These are phyloP conservation scores for Yamadazyma atmosphaerica DNA, from an alignment of 1,139 yeast species.

Conservation along the genomic window DNA sequence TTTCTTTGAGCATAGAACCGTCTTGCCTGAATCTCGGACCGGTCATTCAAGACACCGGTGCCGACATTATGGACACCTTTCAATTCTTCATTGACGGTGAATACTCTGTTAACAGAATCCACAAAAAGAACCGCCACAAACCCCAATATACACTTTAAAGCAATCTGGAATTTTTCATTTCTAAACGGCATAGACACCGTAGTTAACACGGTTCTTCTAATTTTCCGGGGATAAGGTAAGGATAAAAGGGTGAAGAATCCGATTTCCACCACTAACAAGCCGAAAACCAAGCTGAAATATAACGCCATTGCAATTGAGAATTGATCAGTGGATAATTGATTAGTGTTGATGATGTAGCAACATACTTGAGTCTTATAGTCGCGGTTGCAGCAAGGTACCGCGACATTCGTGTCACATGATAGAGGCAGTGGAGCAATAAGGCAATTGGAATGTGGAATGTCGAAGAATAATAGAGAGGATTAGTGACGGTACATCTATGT, in stretches of 20 bases:
- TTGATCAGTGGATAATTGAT: not conserved
- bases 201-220: constrained; percentile 68
- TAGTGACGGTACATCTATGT: too few relatives aligned
- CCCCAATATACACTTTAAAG: constrained; percentile 78
- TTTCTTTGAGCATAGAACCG: constrained; percentile 95
- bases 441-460: too few relatives aligned
- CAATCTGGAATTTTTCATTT: constrained; percentile 70
- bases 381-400: too few relatives aligned
- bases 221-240: constrained; percentile 76
- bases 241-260: constrained; percentile 78
- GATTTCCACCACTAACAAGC: constrained; percentile 75
- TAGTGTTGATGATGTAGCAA: too few relatives aligned
- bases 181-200: constrained; percentile 70
- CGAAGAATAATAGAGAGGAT: too few relatives aligned
- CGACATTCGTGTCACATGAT: too few relatives aligned
- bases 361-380: too few relatives aligned
- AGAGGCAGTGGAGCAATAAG: too few relatives aligned
- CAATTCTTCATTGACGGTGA: constrained; percentile 67
- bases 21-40: constrained; percentile 84
- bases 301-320: constrained; percentile 57
- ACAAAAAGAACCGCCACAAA: constrained; percentile 82
- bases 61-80: constrained; percentile 25
- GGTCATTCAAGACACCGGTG: constrained; percentile 45
- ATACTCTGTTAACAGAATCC: constrained; percentile 86
- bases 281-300: constrained; percentile 74